Base-by-base conservation (phyloP, 108 stramenopile species). In the Pseudonitzschia delicatissima region DNA sequence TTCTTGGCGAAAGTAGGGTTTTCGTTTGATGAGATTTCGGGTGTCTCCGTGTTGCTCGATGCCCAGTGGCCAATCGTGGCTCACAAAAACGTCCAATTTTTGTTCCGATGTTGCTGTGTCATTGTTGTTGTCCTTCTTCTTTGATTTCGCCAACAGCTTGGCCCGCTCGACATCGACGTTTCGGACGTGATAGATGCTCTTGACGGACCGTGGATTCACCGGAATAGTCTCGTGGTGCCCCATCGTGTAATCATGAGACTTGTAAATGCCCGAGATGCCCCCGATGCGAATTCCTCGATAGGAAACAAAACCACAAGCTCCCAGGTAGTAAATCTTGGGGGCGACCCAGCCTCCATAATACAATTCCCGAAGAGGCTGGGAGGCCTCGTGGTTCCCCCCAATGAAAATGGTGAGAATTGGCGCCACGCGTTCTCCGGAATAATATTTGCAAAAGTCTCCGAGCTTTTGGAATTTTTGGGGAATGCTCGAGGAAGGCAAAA, bases 321-420 rank as follows among this genome's bases (percentile, higher is more conserved):
- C 99, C 29, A 99, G 36, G 71, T 96, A 99, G 76, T 97, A 99
- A 29, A 99, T 98, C 45, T 98, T 98, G 2, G 98, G 98, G 7
- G 99, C 99, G 1, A 96, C 95, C 95, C 96, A 99, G 4, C 99
- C 99, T 8, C 99, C 99, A 71, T 98, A 97, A 64, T 87, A 80
- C 45, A 99, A 76, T 69, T 96, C 96, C 55, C 96, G 90, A 23
- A 99, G 72, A 25, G 94, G 79, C 57, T 92, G 89, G 11, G 92
- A 93, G 23, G 98, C 96, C 71, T 99, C 99, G 74, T 99, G 99
- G 84, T 99, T 99, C 0, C 99, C 99, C 28, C 98, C 98, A 59
- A 99, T 90, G 77, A 99, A 95, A 4, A 99, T 68, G 4, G 98
- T 98, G 28, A 91, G 70, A 34, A 96, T 84, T 0, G 98, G 98